These are phyloP conservation scores for Allantophomopsis cytisporea DNA, from an alignment of 2,329 filamentous ascomycete species.

Conservation along the genomic window DNA sequence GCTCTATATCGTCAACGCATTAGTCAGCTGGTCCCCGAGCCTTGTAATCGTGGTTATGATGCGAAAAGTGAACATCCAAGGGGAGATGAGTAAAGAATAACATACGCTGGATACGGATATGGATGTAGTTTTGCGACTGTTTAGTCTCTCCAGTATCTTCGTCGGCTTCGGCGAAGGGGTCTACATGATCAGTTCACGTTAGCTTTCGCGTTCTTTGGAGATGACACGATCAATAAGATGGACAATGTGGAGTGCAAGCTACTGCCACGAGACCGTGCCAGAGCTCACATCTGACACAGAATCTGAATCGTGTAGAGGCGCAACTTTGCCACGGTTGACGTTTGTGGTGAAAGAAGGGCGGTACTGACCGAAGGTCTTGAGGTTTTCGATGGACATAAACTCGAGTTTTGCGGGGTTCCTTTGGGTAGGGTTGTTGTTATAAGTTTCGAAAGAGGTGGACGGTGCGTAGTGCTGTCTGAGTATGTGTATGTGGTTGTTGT, in stretches of 20 bases:
- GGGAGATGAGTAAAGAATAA: slow-evolving; percentile 13
- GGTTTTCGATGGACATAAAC: slow-evolving; percentile 99
- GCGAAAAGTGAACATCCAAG: too few species aligned
- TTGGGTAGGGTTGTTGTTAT: slow-evolving; percentile 11
- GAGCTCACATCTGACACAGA: too few species aligned
- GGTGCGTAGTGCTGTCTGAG: slow-evolving; percentile 5
- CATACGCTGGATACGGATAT: slow-evolving; percentile 98
- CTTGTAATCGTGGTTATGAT: too few species aligned
- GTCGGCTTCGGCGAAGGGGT: slow-evolving; percentile 99
- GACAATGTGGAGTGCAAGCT: not conserved
- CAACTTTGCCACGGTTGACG: not conserved
- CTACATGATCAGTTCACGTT: slow-evolving; percentile 30
- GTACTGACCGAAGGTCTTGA: slow-evolving; percentile 79
- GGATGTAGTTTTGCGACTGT: slow-evolving; percentile 95
- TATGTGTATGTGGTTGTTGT: slow-evolving; percentile 1
- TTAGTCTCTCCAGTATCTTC: slow-evolving; percentile 94
- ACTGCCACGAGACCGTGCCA: not conserved
- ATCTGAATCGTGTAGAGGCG: too few species aligned
- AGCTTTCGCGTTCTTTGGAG: not conserved
- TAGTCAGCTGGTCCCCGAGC: not conserved
- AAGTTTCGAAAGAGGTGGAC: slow-evolving; percentile 4
- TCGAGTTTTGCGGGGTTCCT: slow-evolving; percentile 50
- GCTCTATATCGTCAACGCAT: slow-evolving; percentile 45
- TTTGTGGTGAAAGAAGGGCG: not conserved
- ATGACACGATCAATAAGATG: not conserved